Base-by-base conservation (phyloP, 192 early-diverging fungal genomes). In the Geranomyces variabilis region DNA sequence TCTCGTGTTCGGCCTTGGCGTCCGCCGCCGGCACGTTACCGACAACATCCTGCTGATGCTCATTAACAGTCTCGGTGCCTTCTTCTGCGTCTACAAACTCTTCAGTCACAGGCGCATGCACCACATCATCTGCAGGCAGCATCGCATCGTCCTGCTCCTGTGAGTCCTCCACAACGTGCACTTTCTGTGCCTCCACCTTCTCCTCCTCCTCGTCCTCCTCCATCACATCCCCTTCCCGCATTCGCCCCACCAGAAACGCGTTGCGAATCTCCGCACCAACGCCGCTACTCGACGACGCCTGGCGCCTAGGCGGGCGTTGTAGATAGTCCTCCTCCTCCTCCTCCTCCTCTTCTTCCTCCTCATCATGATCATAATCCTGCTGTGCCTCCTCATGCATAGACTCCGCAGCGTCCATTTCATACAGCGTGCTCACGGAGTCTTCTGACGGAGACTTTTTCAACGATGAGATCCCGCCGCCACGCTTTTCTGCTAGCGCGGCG, bases 371-470 rank as follows among this genome's bases (percentile, higher is more conserved):
- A 17, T 53, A 3, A 3, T 53, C 51, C 17, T 3, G 7, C 7
- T 53, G 6, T 24, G 19, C 51, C 6, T 53, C 17, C 7, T 53
- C 51, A 7, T n/a, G 7, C 6, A 53, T 15, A n/a, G 51, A 26
- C 24, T 53, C 51, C 19, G 4, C n/a, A 53, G 51, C 51, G 51
- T 53, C 51, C n/a, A 26, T 53, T 53, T 53, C n/a, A n/a, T 53
- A 26, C 51, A 53, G 17, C 15, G 51, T 53, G 19, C 51, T 53
- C 51, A 53, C 7, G 51, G 6, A 8, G n/a, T 53, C 51, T 7
- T 26, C 24, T 15, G 51, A 53, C 17, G 51, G n/a, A 3, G 24
- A 26, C 7, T n/a, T 24, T 7, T 24, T 3, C 17, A 53, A 26
- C 51, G 51, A 7, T n/a, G 51, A 4, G 51, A 24, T 24, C 51